Percentiles rank a stretch among this genome's conserved stretches.
phyloP scores from a whole-genome alignment of 176 grass and related monocot species.

The Calamus simplicifolius region DNA sequence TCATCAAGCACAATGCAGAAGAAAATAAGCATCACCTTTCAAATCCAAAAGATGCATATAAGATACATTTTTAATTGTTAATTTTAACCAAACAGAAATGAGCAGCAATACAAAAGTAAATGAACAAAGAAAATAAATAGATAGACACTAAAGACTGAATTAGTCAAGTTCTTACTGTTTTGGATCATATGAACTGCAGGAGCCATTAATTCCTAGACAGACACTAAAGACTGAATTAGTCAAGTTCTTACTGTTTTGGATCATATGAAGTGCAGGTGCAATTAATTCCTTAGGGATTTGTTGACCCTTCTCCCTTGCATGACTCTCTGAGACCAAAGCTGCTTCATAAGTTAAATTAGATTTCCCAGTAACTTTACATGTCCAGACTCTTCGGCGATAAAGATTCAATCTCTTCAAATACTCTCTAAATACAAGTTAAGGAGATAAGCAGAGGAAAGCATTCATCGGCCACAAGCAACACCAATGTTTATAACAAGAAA shows the following conservation, averaged over 20 bases:
- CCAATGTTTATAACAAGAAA: background rate
- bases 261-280: conserved; percentile 53
- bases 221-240: background rate
- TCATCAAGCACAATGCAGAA: no score
- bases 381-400: conserved; percentile 66
- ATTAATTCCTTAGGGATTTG: conserved; percentile 59
- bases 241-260: conserved; percentile 65
- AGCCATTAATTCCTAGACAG: conserved; percentile 13
- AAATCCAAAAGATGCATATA: no score
- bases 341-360: conserved; percentile 82
- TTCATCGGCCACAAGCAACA: background rate
- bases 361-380: conserved; percentile 77
- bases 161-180: conserved; percentile 46
- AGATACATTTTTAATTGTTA: no score
- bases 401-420: conserved; percentile 75
- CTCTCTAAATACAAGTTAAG: conserved; percentile 59
- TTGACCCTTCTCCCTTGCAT: conserved; percentile 64
- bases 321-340: conserved; percentile 73
- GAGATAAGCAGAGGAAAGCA: conserved; percentile 11
- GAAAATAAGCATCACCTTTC: no score
- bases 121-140: background rate
- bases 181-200: conserved; percentile 72
- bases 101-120: conserved; percentile 13
- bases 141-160: no score
- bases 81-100: conserved; percentile 12